phyloP scores from a whole-genome alignment of 2,329 filamentous ascomycete genomes.

The Ophiostoma novo-ulmi region DNA sequence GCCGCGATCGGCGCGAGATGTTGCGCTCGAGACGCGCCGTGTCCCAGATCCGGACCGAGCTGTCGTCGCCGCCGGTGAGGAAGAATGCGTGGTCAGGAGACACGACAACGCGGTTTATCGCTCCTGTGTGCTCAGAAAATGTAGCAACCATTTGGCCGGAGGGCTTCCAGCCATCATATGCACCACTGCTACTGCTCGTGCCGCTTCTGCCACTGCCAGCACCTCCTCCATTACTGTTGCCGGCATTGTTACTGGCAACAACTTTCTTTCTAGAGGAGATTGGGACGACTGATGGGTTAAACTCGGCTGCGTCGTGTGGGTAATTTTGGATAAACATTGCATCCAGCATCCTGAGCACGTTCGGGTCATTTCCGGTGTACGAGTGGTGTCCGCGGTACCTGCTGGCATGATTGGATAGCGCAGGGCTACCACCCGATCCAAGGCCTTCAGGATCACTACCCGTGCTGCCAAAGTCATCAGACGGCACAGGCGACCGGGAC shows the following conservation, averaged over 20 bases:
- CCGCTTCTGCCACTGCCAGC: conserved; percentile 8
- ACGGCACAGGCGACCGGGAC: conserved; percentile 26
- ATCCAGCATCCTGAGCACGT: conserved; percentile 67
- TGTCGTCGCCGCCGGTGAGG: conserved; percentile 86
- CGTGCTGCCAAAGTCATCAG: conserved; percentile 28
- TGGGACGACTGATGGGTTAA: conserved; percentile 76
- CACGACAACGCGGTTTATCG: conserved; percentile 74
- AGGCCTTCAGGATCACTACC: conserved; percentile 21
- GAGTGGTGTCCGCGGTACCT: conserved; percentile 66
- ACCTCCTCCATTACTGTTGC: conserved; percentile 36
- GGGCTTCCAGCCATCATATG: conserved; percentile 70
- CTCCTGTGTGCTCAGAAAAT: conserved; percentile 78
- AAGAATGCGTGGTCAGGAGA: conserved; percentile 94
- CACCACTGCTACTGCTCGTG: conserved; percentile 39
- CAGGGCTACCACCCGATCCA: conserved; percentile 27
- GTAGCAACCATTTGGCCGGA: conserved; percentile 78
- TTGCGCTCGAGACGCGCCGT: conserved; percentile 84
- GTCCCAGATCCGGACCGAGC: conserved; percentile 90
- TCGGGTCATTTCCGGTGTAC: conserved; percentile 74
- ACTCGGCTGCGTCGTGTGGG: conserved; percentile 59
- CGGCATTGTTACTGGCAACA: conserved; percentile 39
- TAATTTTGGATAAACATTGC: conserved; percentile 75
- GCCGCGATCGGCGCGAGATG: conserved; percentile 77
- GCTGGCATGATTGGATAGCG: conserved; percentile 22
- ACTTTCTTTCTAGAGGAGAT: conserved; percentile 50